phyloP scores from a whole-genome alignment of 2,329 filamentous ascomycete species.

The Cephalotrichum gorgonifer region DNA sequence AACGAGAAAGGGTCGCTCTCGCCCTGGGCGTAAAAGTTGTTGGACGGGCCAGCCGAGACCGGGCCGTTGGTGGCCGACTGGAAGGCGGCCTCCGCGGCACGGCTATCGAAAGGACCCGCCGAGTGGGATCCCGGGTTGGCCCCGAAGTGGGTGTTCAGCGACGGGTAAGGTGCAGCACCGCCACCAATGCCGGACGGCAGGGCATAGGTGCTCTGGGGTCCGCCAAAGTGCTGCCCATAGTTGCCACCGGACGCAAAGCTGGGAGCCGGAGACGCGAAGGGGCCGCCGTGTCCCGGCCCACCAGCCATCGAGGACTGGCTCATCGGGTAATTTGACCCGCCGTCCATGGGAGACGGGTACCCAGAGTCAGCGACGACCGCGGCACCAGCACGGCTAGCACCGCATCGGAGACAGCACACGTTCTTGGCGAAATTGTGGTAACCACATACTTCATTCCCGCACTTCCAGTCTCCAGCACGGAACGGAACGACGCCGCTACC shows the following conservation, averaged over 20 bases:
- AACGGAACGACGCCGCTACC: slow-evolving; percentile 85
- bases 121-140: slow-evolving; percentile 70
- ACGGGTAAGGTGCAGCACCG: slow-evolving; percentile 63
- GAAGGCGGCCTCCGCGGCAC: slow-evolving; percentile 89
- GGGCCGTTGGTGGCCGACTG: slow-evolving; percentile 76
- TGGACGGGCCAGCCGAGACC: slow-evolving; percentile 64
- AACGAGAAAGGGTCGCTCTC: slow-evolving; percentile 74
- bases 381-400: slow-evolving; percentile 85
- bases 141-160: slow-evolving; percentile 73
- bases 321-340: slow-evolving; percentile 74
- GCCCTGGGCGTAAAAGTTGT: slow-evolving; percentile 41
- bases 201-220: slow-evolving; percentile 78
- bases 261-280: slow-evolving; percentile 55
- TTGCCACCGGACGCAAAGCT: slow-evolving; percentile 57
- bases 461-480: slow-evolving; percentile 98
- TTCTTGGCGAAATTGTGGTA: slow-evolving; percentile 99
- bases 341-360: slow-evolving; percentile 84
- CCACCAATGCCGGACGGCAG: slow-evolving; percentile 73
- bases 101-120: slow-evolving; percentile 82
- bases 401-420: slow-evolving; percentile 91
- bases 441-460: slow-evolving; percentile 89
- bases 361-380: slow-evolving; percentile 91
- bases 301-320: slow-evolving; percentile 52
- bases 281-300: slow-evolving; percentile 69
- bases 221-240: slow-evolving; percentile 74